phyloP scores from a whole-genome alignment of 2,329 filamentous ascomycete species.

The Pyrenochaeta sp. region DNA sequence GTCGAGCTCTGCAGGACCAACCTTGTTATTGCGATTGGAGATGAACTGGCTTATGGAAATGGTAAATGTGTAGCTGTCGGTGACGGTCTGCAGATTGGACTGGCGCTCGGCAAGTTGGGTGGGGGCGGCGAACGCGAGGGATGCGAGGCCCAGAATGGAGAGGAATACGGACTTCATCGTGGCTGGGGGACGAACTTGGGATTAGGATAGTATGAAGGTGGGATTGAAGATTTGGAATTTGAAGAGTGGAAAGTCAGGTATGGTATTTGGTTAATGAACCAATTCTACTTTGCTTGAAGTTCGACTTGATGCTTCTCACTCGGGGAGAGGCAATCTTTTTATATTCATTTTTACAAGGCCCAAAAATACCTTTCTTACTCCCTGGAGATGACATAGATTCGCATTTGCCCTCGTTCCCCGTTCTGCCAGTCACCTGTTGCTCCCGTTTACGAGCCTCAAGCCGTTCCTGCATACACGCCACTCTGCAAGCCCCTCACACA shows the following conservation, averaged over 20 bases:
- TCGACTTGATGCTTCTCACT: no score
- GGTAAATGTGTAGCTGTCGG: slow-evolving; percentile 59
- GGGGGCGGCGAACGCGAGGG: neutral
- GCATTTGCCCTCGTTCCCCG: neutral
- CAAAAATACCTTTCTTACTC: neutral
- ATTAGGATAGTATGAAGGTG: no score
- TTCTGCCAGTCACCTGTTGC: neutral
- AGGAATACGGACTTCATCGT: neutral
- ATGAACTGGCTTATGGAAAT: slow-evolving; percentile 56
- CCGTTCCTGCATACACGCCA: neutral
- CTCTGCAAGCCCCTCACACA: neutral
- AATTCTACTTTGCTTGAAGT: no score
- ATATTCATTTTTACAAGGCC: neutral
- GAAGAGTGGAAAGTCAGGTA: no score
- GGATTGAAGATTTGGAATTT: no score
- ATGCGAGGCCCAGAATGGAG: neutral
- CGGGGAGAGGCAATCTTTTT: neutral
- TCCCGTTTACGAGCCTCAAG: no score
- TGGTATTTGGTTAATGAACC: no score
- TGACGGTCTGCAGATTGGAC: slow-evolving; percentile 24
- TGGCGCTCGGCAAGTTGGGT: neutral
- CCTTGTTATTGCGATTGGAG: slow-evolving; percentile 48
- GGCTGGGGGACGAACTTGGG: no score
- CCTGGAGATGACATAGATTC: neutral
- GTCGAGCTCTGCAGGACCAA: slow-evolving; percentile 48